Evolutionary conservation across 768 basidiomycete genomes (phyloP).

Genomic region (Russula ochroleuca): DNA sequence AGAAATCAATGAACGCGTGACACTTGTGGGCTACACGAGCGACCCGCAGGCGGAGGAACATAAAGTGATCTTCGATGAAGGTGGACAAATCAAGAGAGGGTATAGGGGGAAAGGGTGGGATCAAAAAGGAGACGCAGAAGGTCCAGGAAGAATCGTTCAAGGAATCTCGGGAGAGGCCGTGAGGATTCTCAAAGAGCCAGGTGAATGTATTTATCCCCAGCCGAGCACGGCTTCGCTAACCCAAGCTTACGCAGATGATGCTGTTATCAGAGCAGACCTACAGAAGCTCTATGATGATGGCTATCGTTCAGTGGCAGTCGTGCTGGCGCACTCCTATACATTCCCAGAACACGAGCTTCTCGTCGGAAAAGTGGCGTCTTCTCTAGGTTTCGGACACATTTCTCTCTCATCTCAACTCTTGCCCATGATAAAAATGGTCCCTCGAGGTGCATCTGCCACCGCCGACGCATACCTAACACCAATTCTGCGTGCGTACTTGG

Average conservation of each 20-base stretch:
- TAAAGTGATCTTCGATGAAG: conserved; percentile 68
- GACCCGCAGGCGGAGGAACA: conserved; percentile 79
- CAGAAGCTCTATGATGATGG: conserved; percentile 72
- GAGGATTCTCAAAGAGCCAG: conserved; percentile 69
- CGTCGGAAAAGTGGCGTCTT: conserved; percentile 67
- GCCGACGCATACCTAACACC: conserved; percentile 96
- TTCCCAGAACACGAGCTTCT: conserved; percentile 79
- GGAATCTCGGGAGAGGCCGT: conserved; percentile 91
- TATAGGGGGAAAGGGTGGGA: conserved; percentile 81
- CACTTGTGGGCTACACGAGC: conserved; percentile 87
- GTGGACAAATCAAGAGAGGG: conserved; percentile 59
- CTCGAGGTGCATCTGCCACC: conserved; percentile 86
- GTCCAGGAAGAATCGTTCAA: conserved; percentile 72
- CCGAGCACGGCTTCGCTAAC: conserved; percentile 13
- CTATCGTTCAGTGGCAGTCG: conserved; percentile 84
- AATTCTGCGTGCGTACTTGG: conserved; percentile 75
- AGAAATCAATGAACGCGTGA: conserved; percentile 88
- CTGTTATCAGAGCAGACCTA: conserved; percentile 54
- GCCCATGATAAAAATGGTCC: conserved; percentile 95
- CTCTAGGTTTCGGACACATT: conserved; percentile 84
- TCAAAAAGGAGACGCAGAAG: conserved; percentile 62
- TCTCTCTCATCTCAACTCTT: conserved; percentile 84
- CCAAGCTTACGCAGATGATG: conserved; percentile 43
- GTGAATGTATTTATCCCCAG: conserved; percentile 35
- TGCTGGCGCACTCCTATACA: conserved; percentile 89